These are phyloP conservation scores for Cryptosporidium parvum DNA, from an alignment of 169 alveolate genomes.

Conservation along the genomic window DNA sequence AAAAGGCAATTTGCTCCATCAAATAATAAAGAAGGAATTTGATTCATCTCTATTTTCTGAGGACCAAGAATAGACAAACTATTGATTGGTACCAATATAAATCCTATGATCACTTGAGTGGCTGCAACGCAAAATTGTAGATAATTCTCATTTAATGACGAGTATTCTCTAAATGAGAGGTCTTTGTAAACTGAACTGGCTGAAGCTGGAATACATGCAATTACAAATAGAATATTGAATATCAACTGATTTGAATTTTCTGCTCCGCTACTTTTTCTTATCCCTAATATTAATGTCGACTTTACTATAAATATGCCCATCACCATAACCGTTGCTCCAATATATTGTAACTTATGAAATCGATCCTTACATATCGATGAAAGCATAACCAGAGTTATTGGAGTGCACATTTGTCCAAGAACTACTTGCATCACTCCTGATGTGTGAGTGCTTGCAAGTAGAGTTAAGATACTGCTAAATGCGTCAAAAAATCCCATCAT, in stretches of 20 bases:
- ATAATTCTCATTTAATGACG: conserved; percentile 66
- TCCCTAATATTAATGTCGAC: conserved; percentile 60
- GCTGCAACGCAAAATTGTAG: conserved; percentile 78
- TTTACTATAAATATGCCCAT: conserved; percentile 77
- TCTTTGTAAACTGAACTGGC: conserved; percentile 78
- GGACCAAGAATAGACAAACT: conserved; percentile 77
- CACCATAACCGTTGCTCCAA: conserved; percentile 77
- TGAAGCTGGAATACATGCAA: conserved; percentile 71
- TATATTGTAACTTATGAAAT: conserved; percentile 75
- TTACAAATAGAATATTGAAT: conserved; percentile 47
- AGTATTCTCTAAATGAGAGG: conserved; percentile 75
- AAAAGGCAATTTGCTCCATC: conserved; percentile 72
- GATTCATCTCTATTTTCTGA: conserved; percentile 29
- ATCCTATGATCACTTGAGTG: conserved; percentile 78
- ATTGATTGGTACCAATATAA: conserved; percentile 76
- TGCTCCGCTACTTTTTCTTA: not conserved
- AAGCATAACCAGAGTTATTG: conserved; percentile 72
- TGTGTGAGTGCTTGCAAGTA: conserved; percentile 79
- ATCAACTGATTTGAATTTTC: conserved; percentile 19
- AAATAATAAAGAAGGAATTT: conserved; percentile 29
- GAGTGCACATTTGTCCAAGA: conserved; percentile 77
- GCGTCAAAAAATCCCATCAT: conserved; percentile 78
- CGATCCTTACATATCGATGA: conserved; percentile 52
- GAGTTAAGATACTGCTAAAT: conserved; percentile 69
- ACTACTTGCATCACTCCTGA: conserved; percentile 79